Percentiles rank a stretch among this genome's conserved stretches.
Evolutionary conservation across 257 asterid genomes (phyloP).

Genomic region (Solanum boliviense): DNA sequence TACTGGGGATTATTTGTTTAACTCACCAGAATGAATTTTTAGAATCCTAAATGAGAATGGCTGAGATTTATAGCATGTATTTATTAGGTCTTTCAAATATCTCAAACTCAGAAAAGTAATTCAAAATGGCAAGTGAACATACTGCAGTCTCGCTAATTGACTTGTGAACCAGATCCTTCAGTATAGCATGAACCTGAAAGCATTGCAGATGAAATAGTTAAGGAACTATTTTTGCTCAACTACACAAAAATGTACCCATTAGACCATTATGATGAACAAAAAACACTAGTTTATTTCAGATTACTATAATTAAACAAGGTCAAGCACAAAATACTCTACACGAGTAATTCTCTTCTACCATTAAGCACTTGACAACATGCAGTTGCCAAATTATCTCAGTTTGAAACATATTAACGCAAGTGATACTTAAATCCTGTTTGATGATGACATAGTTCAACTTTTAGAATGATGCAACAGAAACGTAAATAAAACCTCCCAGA

Average conservation of each 20-base stretch:
- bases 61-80: not conserved
- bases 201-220: not conserved
- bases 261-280: not conserved
- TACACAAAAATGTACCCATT: not conserved
- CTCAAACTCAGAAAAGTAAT: not conserved
- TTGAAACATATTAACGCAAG: not conserved
- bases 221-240: not conserved
- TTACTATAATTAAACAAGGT: not conserved
- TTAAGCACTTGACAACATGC: not conserved
- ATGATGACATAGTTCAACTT: not conserved
- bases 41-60: not conserved
- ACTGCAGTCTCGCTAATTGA: constrained; percentile 76
- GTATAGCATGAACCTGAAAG: constrained; percentile 73
- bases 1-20: not conserved
- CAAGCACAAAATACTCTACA: not conserved
- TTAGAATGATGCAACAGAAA: not conserved
- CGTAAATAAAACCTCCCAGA: not conserved
- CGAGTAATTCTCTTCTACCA: not conserved
- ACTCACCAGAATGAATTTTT: not conserved
- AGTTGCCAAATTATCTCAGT: not conserved
- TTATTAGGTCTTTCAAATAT: not conserved
- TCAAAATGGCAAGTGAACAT: constrained; percentile 13
- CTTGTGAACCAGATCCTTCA: constrained; percentile 89
- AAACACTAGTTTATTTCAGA: not conserved
- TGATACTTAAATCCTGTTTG: not conserved